Conservation (phyloP, 768 basidiomycete genomes). For the Termitomyces sp. region DNA sequence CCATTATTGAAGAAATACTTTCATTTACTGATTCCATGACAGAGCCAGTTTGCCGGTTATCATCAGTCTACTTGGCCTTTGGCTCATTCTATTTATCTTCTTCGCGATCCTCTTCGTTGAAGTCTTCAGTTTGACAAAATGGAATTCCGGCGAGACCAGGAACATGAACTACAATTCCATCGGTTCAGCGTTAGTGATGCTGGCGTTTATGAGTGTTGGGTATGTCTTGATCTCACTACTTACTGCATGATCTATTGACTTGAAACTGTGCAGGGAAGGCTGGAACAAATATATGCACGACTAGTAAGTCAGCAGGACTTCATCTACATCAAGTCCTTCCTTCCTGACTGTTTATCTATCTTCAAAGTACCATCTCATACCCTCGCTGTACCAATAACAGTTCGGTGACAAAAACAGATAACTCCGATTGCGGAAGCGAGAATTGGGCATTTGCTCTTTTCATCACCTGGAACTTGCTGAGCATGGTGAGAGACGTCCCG, state of each 20-base stretch:
- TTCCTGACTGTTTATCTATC: constrained; percentile 4
- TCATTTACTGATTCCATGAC: constrained; percentile 6
- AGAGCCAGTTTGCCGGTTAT: constrained; percentile 88
- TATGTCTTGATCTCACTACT: constrained; percentile 28
- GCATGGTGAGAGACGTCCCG: constrained; percentile 62
- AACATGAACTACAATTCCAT: constrained; percentile 78
- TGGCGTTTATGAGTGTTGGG: constrained; percentile 93
- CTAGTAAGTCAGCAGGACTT: constrained; percentile 49
- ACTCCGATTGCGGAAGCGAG: constrained; percentile 85
- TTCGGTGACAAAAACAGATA: constrained; percentile 25
- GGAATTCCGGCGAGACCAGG: constrained; percentile 62
- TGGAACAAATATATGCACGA: constrained; percentile 99
- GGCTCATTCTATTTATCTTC: constrained; percentile 88
- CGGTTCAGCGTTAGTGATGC: constrained; percentile 78
- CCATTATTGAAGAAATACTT: background rate
- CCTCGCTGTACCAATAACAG: constrained; percentile 76
- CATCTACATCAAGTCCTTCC: background rate
- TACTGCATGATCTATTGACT: constrained; percentile 4
- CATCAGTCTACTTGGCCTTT: constrained; percentile 76
- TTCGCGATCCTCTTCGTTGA: constrained; percentile 87
- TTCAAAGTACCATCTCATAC: constrained; percentile 64
- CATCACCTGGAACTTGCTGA: constrained; percentile 92
- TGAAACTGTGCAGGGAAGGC: constrained; percentile 61
- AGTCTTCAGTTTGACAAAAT: constrained; percentile 88
- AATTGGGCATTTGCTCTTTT: constrained; percentile 83